These are phyloP conservation scores for Exutisphaerella laricina DNA, from an alignment of 2,329 filamentous ascomycete genomes.

Conservation along the genomic window DNA sequence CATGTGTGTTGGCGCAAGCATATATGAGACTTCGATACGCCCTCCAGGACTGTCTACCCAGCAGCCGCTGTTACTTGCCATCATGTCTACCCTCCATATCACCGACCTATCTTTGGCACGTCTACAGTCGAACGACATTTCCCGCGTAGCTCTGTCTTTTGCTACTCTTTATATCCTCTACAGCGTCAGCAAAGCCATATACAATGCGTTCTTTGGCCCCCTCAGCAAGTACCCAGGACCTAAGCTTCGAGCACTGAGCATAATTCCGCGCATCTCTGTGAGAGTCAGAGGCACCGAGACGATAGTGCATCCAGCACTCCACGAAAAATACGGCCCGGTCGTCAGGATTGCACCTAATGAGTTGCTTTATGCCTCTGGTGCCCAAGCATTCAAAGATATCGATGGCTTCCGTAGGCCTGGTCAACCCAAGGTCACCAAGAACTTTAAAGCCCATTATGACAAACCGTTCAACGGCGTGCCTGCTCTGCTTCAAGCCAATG, in stretches of 20 bases:
- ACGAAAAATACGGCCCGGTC: slow-evolving; percentile 35
- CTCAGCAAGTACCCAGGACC: slow-evolving; percentile 42
- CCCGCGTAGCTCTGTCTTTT: too few relatives aligned
- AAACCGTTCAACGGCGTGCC: slow-evolving; percentile 19
- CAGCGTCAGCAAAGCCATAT: too few relatives aligned
- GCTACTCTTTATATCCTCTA: too few relatives aligned
- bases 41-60: too few relatives aligned
- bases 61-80: too few relatives aligned
- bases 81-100: too few relatives aligned
- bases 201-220: slow-evolving; percentile 42
- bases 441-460: slow-evolving; percentile 24
- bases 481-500: slow-evolving; percentile 23
- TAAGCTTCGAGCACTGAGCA: slow-evolving; percentile 22
- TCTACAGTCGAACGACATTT: too few relatives aligned
- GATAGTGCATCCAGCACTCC: slow-evolving; percentile 22
- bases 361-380: slow-evolving; percentile 32
- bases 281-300: slow-evolving; percentile 19
- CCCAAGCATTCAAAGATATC: slow-evolving; percentile 24
- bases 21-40: too few relatives aligned
- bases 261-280: slow-evolving; percentile 16
- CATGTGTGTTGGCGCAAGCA: too few relatives aligned
- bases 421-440: slow-evolving; percentile 17
- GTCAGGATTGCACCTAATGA: slow-evolving; percentile 39
- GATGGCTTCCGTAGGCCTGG: slow-evolving; percentile 26
- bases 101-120: too few relatives aligned